Conservation (phyloP, 352 stramenopile species). For the Pythium myriotylum region DNA sequence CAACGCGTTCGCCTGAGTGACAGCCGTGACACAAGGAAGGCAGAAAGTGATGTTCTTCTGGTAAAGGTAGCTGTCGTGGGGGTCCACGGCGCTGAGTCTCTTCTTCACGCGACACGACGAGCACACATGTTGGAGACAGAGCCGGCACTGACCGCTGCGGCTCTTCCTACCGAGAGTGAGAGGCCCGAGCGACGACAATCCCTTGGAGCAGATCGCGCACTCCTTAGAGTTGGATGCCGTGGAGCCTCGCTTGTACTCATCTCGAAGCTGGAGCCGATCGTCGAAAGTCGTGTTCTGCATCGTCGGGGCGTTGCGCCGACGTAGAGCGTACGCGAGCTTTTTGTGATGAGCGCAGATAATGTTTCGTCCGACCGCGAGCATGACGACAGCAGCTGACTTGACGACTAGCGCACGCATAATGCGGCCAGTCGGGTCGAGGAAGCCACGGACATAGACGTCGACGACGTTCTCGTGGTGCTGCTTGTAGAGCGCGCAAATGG, state of each 20-base stretch:
- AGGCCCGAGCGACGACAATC: constrained; percentile 16
- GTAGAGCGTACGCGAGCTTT: constrained; percentile 43
- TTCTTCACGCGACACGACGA: constrained; percentile 31
- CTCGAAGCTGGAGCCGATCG: constrained; percentile 14
- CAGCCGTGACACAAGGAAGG: constrained; percentile 21
- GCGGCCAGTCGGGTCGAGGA: constrained; percentile 43
- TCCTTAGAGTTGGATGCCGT: neutral
- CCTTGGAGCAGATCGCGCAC: constrained; percentile 25
- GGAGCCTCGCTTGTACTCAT: constrained; percentile 17
- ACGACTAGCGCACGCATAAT: constrained; percentile 50
- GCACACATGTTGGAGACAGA: constrained; percentile 27
- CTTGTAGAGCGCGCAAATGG: constrained; percentile 51
- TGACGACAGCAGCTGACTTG: constrained; percentile 44
- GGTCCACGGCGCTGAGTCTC: constrained; percentile 21
- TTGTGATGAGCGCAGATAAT: constrained; percentile 54
- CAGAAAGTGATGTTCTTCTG: constrained; percentile 26
- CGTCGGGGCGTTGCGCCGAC: constrained; percentile 12
- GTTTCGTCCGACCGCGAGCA: constrained; percentile 49
- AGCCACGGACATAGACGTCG: constrained; percentile 46
- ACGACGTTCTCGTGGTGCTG: constrained; percentile 51
- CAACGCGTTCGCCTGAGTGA: constrained; percentile 24
- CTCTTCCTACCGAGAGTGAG: constrained; percentile 23
- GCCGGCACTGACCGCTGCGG: constrained; percentile 17
- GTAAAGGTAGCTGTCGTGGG: constrained; percentile 17
- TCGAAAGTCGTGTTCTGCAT: constrained; percentile 10